These are phyloP conservation scores for Fusarium xylarioides DNA, from an alignment of 2,329 filamentous ascomycete species.

Conservation along the genomic window DNA sequence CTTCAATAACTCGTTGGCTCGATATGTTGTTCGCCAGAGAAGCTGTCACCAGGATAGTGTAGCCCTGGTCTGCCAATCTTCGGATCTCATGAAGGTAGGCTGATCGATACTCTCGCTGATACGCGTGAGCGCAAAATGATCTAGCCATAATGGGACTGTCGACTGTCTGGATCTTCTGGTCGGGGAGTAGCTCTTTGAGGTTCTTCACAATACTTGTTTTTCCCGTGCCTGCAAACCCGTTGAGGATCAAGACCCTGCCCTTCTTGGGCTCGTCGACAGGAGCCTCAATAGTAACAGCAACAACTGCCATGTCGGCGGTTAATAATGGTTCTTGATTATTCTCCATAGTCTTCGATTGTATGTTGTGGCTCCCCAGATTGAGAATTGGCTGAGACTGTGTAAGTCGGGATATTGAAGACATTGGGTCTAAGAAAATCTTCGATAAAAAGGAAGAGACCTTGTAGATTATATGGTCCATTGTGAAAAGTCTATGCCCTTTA, in stretches of 20 bases:
- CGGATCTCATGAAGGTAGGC: conserved; percentile 21
- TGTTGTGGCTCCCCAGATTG: background rate
- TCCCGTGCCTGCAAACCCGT: conserved; percentile 1
- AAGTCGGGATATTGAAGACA: background rate
- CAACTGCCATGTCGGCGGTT: background rate
- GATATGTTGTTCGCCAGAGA: background rate
- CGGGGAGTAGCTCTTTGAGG: background rate
- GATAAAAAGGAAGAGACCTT: background rate
- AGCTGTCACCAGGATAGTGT: conserved; percentile 10
- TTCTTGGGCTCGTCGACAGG: background rate
- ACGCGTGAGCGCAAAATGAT: background rate
- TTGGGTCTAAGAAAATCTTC: background rate
- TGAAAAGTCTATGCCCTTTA: background rate
- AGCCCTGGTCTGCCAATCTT: conserved; percentile 2
- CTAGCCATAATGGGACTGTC: conserved; percentile 15
- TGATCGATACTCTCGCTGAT: background rate
- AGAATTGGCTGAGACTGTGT: background rate
- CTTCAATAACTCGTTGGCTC: conserved; percentile 1
- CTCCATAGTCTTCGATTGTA: background rate
- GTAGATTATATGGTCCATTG: background rate
- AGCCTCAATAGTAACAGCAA: background rate
- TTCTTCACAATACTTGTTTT: conserved; percentile 1
- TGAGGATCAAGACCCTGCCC: conserved; percentile 25
- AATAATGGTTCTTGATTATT: background rate
- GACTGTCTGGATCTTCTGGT: background rate